Base-by-base conservation (phyloP, 176 grass and related monocot genomes). In the Paspalum vaginatum region DNA sequence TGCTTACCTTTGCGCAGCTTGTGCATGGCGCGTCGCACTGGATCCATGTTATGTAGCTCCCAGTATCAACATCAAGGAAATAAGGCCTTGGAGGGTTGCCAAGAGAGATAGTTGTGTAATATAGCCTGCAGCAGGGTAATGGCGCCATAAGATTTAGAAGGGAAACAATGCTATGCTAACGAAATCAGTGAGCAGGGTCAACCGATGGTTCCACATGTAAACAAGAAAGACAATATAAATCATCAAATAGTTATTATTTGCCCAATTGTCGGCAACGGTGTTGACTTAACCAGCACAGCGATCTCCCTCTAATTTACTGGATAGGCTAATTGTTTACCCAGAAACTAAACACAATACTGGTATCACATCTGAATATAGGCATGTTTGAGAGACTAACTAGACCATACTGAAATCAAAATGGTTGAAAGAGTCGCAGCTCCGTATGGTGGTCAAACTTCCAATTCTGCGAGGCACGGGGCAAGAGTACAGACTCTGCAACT, bases 1-100 rank as follows among this genome's bases (percentile, higher is more conserved):
- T 8, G 16, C 56, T 45, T 90, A 94, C 96, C 92, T 99, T 86
- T 79, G 90, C 87, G 67, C 96, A 99, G 78, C 81, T 99, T 71
- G 67, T 20, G 57, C 90, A 99, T 22, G 96, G 92, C 5, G 85
- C 87, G 10, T 95, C 96, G 43, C 92, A 99, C 41, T 91, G 92
- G 51, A 99, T 89, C 96, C 96, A 99, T 74, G 93, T 89, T 24
- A 91, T 53, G 42, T 88, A 88, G 24, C 90, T 99, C 55, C 90
- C 92, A 6, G 90, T 95, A 71, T 99, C 96, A n/a, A 99, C 68
- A 65, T 95, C 90, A 50, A 99, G 90, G 53, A 88, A 99, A 71
- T 93, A 95, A 78, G 88, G 81, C 63, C 79, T 91, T 4, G 92
- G 82, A 69, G 96, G 88, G 51, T 86, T 99, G 42, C 96, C 96